These are phyloP conservation scores for Penicillium flavigenum DNA, from an alignment of 495 filamentous ascomycete genomes.

Conservation along the genomic window DNA sequence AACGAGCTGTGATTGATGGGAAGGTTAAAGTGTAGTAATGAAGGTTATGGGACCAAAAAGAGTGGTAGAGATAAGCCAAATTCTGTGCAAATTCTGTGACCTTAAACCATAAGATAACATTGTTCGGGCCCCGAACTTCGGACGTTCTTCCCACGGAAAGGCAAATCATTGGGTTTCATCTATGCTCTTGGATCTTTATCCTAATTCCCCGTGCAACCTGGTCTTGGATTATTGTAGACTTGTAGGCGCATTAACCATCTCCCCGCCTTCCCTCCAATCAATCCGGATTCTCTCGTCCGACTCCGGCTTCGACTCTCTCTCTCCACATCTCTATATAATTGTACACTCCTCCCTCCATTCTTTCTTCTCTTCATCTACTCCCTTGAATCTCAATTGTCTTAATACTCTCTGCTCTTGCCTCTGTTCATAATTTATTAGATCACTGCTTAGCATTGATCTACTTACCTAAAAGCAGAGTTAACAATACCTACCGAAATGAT, in stretches of 20 bases:
- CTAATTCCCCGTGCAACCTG: conserved; percentile 6
- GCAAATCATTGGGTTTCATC: conserved; percentile 8
- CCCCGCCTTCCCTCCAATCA: conserved; percentile 11
- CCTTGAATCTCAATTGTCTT: conserved; percentile 6
- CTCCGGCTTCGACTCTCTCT: conserved; percentile 31
- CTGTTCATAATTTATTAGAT: conserved; percentile 11
- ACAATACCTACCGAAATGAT: conserved; percentile 43
- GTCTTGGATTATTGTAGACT: conserved; percentile 6
- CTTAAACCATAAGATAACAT: conserved; percentile 43
- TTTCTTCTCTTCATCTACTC: conserved; percentile 19
- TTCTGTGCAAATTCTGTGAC: conserved; percentile 33
- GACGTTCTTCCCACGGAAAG: conserved; percentile 30
- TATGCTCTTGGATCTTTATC: not conserved
- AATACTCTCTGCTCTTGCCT: conserved; percentile 14
- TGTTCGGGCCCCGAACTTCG: conserved; percentile 38
- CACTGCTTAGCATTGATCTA: conserved; percentile 14
- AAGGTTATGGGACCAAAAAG: not conserved
- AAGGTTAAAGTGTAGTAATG: conserved; percentile 4
- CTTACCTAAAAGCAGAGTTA: conserved; percentile 12
- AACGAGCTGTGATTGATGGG: conserved; percentile 1
- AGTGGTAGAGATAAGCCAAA: conserved; percentile 35
- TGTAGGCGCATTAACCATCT: conserved; percentile 3
- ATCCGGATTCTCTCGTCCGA: conserved; percentile 33
- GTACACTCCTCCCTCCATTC: conserved; percentile 11
- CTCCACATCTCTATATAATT: conserved; percentile 26